phyloP scores from a whole-genome alignment of 352 stramenopile genomes.

The Elongisporangium undulatum region DNA sequence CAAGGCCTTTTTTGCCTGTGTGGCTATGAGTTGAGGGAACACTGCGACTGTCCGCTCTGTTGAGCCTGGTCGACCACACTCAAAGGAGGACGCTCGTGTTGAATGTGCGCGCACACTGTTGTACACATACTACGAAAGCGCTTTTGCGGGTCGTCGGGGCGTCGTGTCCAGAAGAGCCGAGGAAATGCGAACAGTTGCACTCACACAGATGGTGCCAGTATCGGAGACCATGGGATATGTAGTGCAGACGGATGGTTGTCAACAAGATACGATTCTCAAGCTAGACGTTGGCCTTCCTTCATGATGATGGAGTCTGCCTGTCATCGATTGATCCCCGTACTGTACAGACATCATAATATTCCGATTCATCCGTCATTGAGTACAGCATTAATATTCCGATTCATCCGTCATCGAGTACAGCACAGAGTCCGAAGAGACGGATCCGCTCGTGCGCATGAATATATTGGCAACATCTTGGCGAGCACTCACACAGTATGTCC shows the following conservation, averaged over 20 bases:
- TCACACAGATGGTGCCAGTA: neutral
- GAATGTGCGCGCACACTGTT: neutral
- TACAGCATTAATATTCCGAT: neutral
- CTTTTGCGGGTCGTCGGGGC: neutral
- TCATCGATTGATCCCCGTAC: too few species aligned
- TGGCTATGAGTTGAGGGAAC: neutral
- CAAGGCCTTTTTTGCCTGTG: neutral
- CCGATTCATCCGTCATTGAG: too few species aligned
- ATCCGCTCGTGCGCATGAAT: neutral
- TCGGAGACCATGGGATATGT: neutral
- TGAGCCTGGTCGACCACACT: neutral
- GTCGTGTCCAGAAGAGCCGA: neutral
- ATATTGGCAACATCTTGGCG: neutral
- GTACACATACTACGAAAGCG: neutral
- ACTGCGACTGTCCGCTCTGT: neutral
- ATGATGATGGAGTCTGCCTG: too few species aligned
- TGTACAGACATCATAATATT: too few species aligned
- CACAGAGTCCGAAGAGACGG: neutral
- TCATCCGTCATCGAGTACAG: neutral
- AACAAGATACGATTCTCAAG: neutral
- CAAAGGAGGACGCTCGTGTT: neutral
- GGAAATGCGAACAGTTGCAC: neutral
- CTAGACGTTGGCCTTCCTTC: neutral
- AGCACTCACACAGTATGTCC: neutral
- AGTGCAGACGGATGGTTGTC: neutral